Percentiles rank a stretch among this genome's conserved stretches.
phyloP scores from a whole-genome alignment of 2,329 filamentous ascomycete species.

The Fusarium palustre region DNA sequence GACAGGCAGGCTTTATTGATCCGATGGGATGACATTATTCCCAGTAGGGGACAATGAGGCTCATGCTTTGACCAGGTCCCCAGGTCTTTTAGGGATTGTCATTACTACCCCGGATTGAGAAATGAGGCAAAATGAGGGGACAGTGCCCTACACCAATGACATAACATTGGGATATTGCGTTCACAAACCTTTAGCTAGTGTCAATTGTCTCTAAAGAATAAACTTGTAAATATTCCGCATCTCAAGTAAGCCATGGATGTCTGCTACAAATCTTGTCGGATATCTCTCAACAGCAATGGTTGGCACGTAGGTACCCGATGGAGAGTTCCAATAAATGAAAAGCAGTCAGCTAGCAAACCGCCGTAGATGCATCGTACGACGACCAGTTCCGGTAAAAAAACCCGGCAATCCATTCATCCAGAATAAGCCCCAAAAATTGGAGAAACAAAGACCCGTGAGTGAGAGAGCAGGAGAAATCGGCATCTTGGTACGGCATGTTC shows the following conservation, averaged over 20 bases:
- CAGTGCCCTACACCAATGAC: not conserved
- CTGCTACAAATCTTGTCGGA: not conserved
- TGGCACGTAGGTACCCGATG: not conserved
- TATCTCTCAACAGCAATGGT: not conserved
- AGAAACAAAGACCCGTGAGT: slow-evolving; percentile 36
- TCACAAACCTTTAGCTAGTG: not conserved
- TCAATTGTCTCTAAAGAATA: not conserved
- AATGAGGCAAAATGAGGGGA: not conserved
- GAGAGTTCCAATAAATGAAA: not conserved
- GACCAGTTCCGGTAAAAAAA: slow-evolving; percentile 9
- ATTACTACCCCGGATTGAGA: not conserved
- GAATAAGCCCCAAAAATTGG: slow-evolving; percentile 1
- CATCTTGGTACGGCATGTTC: slow-evolving; percentile 25
- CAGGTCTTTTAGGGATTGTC: not conserved
- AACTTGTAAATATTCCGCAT: not conserved
- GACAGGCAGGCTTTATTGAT: not conserved
- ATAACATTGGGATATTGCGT: not conserved
- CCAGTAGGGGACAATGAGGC: not conserved
- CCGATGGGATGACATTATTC: not conserved
- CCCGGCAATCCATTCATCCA: slow-evolving; percentile 34
- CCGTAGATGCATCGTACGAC: slow-evolving; percentile 28
- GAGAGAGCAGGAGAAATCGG: not conserved
- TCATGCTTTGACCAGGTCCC: not conserved
- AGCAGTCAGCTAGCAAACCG: too few species aligned
- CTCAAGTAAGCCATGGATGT: not conserved